phyloP scores from a whole-genome alignment of 805 yeast genomes.

The Candida suzukii region DNA sequence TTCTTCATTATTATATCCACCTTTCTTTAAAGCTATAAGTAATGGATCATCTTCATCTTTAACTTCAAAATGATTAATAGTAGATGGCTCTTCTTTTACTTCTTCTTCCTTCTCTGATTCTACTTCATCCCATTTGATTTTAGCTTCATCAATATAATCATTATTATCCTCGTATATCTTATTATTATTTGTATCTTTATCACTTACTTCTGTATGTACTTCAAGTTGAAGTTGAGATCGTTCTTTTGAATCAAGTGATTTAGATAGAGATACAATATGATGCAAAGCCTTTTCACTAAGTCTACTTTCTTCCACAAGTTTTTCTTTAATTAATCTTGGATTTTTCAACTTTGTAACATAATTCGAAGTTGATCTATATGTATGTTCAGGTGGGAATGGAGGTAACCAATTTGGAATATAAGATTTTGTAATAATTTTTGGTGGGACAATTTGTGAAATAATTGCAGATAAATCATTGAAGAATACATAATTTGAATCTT shows the following conservation, averaged over 20 bases:
- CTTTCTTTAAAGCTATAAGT: not conserved
- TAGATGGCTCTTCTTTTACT: not conserved
- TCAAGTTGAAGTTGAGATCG: not conserved
- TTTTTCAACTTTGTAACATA: constrained; percentile 58
- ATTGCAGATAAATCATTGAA: constrained; percentile 44
- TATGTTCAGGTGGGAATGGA: constrained; percentile 87
- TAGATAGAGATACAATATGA: constrained; percentile 28
- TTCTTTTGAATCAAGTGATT: not conserved
- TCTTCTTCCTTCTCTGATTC: not conserved
- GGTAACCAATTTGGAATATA: constrained; percentile 78
- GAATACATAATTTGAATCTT: constrained; percentile 46
- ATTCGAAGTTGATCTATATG: constrained; percentile 72
- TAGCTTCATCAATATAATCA: not conserved
- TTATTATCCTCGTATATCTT: not conserved
- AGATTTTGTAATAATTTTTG: constrained; percentile 30
- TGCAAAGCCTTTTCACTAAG: constrained; percentile 74
- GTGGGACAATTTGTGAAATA: constrained; percentile 46
- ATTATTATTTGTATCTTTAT: not conserved
- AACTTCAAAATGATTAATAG: not conserved
- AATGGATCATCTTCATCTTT: constrained; percentile 1
- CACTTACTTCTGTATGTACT: not conserved
- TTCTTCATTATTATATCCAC: constrained; percentile 2
- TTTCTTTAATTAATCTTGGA: constrained; percentile 62
- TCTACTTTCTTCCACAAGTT: constrained; percentile 73
- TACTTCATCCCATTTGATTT: not conserved